phyloP scores from a whole-genome alignment of 768 basidiomycete genomes.

The Rhizopogon vesiculosus region DNA sequence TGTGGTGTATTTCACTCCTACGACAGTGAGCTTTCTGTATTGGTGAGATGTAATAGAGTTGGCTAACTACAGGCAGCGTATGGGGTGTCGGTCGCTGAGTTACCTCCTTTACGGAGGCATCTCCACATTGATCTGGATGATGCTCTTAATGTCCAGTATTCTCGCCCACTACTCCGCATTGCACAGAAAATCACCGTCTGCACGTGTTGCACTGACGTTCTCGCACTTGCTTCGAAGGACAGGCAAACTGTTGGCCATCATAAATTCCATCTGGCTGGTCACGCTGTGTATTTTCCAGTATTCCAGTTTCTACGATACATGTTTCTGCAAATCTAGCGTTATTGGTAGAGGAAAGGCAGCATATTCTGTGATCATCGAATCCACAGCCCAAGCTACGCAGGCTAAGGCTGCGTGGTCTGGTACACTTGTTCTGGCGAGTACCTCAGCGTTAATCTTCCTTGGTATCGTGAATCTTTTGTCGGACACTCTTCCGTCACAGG shows the following conservation, averaged over 20 bases:
- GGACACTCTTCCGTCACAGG: slow-evolving; percentile 3
- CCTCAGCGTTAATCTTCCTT: slow-evolving; percentile 20
- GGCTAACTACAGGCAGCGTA: not conserved
- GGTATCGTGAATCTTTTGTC: slow-evolving; percentile 23
- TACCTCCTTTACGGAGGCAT: slow-evolving; percentile 16
- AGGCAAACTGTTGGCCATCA: slow-evolving; percentile 22
- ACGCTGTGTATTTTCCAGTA: slow-evolving; percentile 25
- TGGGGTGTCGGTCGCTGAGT: slow-evolving; percentile 17
- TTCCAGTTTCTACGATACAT: slow-evolving; percentile 18
- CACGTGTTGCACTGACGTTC: not conserved
- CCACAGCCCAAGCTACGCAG: slow-evolving; percentile 12
- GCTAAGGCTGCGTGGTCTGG: slow-evolving; percentile 34
- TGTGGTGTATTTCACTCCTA: slow-evolving; percentile 19
- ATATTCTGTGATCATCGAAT: slow-evolving; percentile 23
- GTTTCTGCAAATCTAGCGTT: slow-evolving; percentile 26
- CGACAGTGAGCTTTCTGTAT: slow-evolving; percentile 1
- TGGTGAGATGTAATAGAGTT: too few species aligned
- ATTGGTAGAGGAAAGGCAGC: slow-evolving; percentile 13
- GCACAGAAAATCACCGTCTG: not conserved
- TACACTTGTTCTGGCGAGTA: slow-evolving; percentile 24
- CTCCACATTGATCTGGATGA: slow-evolving; percentile 16
- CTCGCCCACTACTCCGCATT: not conserved
- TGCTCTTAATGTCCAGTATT: slow-evolving; percentile 9
- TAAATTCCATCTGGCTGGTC: slow-evolving; percentile 23
- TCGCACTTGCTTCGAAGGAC: slow-evolving; percentile 21